Conservation (phyloP, 768 basidiomycete genomes). For the Krasilnikovozyma curviuscula region DNA sequence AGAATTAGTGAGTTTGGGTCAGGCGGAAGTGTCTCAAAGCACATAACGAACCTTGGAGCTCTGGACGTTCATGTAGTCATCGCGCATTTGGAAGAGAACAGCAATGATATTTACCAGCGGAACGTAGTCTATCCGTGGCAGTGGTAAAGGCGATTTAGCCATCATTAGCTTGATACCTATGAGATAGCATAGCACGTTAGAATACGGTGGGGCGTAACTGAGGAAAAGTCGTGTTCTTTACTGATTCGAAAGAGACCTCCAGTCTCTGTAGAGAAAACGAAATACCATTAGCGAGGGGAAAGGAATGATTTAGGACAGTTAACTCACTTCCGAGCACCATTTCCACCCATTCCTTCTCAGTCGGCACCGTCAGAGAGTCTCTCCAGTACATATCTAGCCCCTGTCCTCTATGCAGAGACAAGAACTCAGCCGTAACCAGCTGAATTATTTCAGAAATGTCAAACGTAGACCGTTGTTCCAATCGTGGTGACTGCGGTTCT, state of each 20-base stretch:
- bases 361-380: conserved; percentile 73
- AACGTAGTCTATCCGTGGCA: conserved; percentile 46
- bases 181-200: too few species aligned
- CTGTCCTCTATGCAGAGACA: conserved; percentile 85
- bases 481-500: too few species aligned
- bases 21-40: background rate
- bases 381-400: conserved; percentile 89
- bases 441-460: too few species aligned
- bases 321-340: conserved; percentile 90
- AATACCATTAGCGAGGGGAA: background rate
- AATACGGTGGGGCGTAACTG: too few species aligned
- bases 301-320: background rate
- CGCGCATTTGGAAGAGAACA: conserved; percentile 89
- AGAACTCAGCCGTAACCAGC: conserved; percentile 38
- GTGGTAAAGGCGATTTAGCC: conserved; percentile 33
- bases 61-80: conserved; percentile 89
- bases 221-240: too few species aligned
- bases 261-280: conserved; percentile 42
- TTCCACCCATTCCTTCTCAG: conserved; percentile 76
- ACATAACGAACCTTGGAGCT: conserved; percentile 47
- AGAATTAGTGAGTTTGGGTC: background rate
- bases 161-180: conserved; percentile 91
- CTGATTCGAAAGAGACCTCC: conserved; percentile 83
- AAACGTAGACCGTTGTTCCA: too few species aligned
- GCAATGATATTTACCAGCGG: conserved; percentile 86